Evolutionary conservation across 208 protist genomes (phyloP).

Genomic region (Kentomonas sorsogonicus): DNA sequence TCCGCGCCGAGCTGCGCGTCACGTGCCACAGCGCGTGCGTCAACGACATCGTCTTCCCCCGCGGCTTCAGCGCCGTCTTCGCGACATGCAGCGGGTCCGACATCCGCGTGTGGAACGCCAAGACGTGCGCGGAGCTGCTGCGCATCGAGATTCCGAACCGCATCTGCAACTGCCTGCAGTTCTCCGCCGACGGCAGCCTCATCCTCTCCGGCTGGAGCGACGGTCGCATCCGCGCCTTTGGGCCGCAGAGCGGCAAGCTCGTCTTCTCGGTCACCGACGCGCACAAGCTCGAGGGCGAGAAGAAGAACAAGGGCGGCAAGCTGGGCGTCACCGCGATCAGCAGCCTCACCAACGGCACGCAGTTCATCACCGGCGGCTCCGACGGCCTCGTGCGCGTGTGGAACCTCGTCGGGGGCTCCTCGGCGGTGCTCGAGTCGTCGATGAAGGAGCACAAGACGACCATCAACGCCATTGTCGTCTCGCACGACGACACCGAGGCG

Average conservation of each 20-base stretch:
- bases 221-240: slow-evolving; percentile 93
- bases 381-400: slow-evolving; percentile 93
- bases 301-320: slow-evolving; percentile 22
- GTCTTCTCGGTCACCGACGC: slow-evolving; percentile 96
- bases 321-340: slow-evolving; percentile 91
- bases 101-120: slow-evolving; percentile 94
- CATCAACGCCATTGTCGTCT: slow-evolving; percentile 84
- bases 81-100: slow-evolving; percentile 91
- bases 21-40: slow-evolving; percentile 93
- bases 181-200: slow-evolving; percentile 88
- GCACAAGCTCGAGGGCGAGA: slow-evolving; percentile 86
- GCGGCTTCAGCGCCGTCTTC: slow-evolving; percentile 92
- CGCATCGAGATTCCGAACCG: slow-evolving; percentile 91
- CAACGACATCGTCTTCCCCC: slow-evolving; percentile 91
- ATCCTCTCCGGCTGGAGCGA: slow-evolving; percentile 94
- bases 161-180: slow-evolving; percentile 90
- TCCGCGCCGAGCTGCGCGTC: slow-evolving; percentile 82
- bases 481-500: slow-evolving; percentile 89
- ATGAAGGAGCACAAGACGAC: slow-evolving; percentile 96
- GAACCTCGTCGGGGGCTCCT: slow-evolving; percentile 47
- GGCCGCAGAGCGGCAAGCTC: slow-evolving; percentile 92
- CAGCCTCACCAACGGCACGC: slow-evolving; percentile 49
- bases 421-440: slow-evolving; percentile 84
- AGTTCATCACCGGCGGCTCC: slow-evolving; percentile 88
- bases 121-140: slow-evolving; percentile 88